These are phyloP conservation scores for Colletotrichum siamense DNA, from an alignment of 2,329 filamentous ascomycete genomes.

Conservation along the genomic window DNA sequence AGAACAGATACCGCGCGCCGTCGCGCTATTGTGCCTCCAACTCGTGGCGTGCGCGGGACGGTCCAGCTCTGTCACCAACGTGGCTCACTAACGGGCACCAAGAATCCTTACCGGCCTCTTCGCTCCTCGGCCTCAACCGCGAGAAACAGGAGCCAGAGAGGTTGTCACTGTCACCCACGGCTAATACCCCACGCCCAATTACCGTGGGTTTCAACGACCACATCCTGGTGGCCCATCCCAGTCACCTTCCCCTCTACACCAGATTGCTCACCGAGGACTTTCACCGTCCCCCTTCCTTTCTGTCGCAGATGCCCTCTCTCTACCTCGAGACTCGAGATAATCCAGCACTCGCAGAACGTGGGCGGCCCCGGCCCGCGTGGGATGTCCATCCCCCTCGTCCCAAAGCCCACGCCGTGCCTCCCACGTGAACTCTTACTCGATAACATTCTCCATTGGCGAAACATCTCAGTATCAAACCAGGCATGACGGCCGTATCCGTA, in stretches of 20 bases:
- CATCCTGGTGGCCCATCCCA: background rate
- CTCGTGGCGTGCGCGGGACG: background rate
- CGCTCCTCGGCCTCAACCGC: background rate
- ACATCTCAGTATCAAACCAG: background rate
- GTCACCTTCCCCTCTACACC: background rate
- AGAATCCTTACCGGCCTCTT: background rate
- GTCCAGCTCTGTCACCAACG: background rate
- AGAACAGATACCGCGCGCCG: background rate
- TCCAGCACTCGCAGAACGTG: background rate
- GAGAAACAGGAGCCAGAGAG: background rate
- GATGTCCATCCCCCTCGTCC: background rate
- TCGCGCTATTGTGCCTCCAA: background rate
- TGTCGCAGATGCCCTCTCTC: background rate
- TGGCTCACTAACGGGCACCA: background rate
- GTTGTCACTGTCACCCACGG: background rate
- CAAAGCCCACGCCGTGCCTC: background rate
- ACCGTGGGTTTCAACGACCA: background rate
- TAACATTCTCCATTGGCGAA: background rate
- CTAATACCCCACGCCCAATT: background rate
- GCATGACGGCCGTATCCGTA: background rate
- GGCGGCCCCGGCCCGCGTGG: background rate
- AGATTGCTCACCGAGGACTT: background rate
- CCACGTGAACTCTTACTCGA: background rate
- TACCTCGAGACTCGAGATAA: background rate
- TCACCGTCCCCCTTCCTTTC: background rate